Percentiles rank a stretch among this genome's conserved stretches.
phyloP scores from a whole-genome alignment of 2,329 filamentous ascomycete genomes.

The Cyphellophora attinorum region DNA sequence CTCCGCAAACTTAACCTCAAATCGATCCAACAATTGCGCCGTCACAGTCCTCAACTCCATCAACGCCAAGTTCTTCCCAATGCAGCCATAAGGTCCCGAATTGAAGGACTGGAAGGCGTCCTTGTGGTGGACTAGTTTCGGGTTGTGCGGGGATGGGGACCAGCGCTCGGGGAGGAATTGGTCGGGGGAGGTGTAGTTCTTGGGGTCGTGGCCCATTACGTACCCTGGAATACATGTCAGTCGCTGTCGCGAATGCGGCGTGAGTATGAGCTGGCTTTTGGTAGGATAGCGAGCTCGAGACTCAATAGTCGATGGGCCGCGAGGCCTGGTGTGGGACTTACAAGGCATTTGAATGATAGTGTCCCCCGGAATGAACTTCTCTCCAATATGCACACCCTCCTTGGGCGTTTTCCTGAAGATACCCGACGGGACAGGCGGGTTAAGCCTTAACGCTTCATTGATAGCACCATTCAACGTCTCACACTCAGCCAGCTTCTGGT shows the following conservation, averaged over 20 bases:
- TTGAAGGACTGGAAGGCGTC: conserved; percentile 26
- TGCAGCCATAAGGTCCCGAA: conserved; percentile 20
- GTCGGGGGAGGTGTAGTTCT: conserved; percentile 12
- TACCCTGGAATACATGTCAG: too few relatives aligned
- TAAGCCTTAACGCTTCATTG: conserved; percentile 31
- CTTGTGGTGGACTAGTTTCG: conserved; percentile 24
- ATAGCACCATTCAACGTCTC: conserved; percentile 26
- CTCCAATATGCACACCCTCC: conserved; percentile 26
- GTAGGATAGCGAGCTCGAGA: too few relatives aligned
- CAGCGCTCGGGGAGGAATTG: conserved; percentile 31
- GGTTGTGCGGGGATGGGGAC: conserved; percentile 20
- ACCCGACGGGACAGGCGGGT: conserved; percentile 27
- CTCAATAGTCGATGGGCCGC: too few relatives aligned
- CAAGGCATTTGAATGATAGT: conserved; percentile 1
- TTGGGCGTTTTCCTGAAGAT: conserved; percentile 27
- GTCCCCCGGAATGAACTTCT: conserved; percentile 24
- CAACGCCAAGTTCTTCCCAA: conserved; percentile 22
- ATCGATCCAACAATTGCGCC: conserved; percentile 17
- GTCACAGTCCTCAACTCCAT: conserved; percentile 19
- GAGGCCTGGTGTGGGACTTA: too few relatives aligned
- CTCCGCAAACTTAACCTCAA: conserved; percentile 20
- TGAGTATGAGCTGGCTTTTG: conserved; percentile 1
- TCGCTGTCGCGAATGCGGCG: too few relatives aligned
- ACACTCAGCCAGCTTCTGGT: not conserved
- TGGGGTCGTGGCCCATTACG: conserved; percentile 9